Evolutionary conservation across 495 filamentous ascomycete species (phyloP).

Genomic region (Daldinia decipiens): DNA sequence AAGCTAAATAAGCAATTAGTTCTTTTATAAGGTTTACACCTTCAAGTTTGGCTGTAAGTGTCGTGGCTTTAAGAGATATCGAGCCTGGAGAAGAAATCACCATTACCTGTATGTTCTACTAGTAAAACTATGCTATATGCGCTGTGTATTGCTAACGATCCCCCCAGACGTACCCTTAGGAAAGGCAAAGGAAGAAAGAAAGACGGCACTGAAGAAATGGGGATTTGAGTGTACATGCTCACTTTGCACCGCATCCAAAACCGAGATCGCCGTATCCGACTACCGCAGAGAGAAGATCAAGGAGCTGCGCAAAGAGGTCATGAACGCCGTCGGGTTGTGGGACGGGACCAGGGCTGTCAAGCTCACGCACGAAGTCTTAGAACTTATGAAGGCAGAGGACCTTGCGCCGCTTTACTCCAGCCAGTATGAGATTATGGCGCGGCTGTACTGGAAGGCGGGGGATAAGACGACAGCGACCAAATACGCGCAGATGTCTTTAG

Average conservation of each 20-base stretch:
- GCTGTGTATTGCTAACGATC: neutral
- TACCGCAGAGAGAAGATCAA: slow-evolving; percentile 49
- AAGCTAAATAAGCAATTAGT: slow-evolving; percentile 38
- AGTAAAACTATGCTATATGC: neutral
- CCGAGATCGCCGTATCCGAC: slow-evolving; percentile 49
- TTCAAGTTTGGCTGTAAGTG: slow-evolving; percentile 46
- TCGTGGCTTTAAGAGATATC: slow-evolving; percentile 51
- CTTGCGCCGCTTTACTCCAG: slow-evolving; percentile 50
- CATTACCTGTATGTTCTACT: slow-evolving; percentile 50
- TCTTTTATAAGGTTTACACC: slow-evolving; percentile 53
- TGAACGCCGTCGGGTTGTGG: slow-evolving; percentile 47
- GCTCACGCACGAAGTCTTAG: slow-evolving; percentile 47
- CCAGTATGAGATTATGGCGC: slow-evolving; percentile 55
- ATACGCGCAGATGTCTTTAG: slow-evolving; percentile 53
- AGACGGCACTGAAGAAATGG: slow-evolving; percentile 47
- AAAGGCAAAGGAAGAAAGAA: slow-evolving; percentile 44
- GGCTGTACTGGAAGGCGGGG: slow-evolving; percentile 51
- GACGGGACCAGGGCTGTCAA: slow-evolving; percentile 52
- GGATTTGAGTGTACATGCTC: slow-evolving; percentile 53
- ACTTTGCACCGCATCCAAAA: slow-evolving; percentile 48
- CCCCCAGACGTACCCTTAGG: slow-evolving; percentile 48
- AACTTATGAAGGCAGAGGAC: slow-evolving; percentile 48
- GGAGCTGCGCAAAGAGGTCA: slow-evolving; percentile 44
- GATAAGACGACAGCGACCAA: slow-evolving; percentile 51
- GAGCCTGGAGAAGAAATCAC: slow-evolving; percentile 54